phyloP scores from a whole-genome alignment of 148 eudicot genomes.

The Rhododendron ovatum region DNA sequence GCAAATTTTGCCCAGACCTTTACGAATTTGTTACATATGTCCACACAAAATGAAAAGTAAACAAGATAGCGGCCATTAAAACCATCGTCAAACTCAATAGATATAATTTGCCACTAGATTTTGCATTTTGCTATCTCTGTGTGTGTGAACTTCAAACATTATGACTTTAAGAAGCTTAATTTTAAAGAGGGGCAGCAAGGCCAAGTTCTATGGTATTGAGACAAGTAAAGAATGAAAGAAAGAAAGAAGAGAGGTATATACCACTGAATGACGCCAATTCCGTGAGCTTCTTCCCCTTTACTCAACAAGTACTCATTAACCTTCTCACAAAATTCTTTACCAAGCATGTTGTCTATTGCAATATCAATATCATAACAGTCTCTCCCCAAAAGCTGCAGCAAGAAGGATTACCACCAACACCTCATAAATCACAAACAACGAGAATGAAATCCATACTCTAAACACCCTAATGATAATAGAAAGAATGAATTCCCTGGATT shows the following conservation, averaged over 20 bases:
- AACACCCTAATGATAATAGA: not conserved
- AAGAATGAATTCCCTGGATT: not conserved
- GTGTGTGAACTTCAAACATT: not conserved
- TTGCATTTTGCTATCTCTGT: not conserved
- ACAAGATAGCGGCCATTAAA: not conserved
- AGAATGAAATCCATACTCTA: not conserved
- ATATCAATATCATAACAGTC: conserved; percentile 93
- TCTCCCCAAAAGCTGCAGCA: conserved; percentile 78
- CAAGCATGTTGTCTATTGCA: conserved; percentile 87
- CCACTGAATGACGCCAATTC: conserved; percentile 84
- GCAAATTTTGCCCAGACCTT: not conserved
- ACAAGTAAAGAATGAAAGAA: not conserved
- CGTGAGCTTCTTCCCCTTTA: conserved; percentile 67
- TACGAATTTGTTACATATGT: not conserved
- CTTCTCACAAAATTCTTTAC: conserved; percentile 83
- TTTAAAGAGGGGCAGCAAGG: not conserved
- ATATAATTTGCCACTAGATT: not conserved
- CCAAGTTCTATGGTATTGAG: not conserved
- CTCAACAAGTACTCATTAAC: conserved; percentile 67
- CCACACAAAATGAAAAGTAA: not conserved
- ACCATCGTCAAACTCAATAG: not conserved
- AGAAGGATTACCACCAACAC: not conserved
- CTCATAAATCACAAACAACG: not conserved
- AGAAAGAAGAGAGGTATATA: conserved; percentile 18
- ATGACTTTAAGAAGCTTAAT: not conserved